Evolutionary conservation across 2,329 filamentous ascomycete species (phyloP), one percentile per base, ranked within the genome.

Genomic region (Cercospora janseana): DNA sequence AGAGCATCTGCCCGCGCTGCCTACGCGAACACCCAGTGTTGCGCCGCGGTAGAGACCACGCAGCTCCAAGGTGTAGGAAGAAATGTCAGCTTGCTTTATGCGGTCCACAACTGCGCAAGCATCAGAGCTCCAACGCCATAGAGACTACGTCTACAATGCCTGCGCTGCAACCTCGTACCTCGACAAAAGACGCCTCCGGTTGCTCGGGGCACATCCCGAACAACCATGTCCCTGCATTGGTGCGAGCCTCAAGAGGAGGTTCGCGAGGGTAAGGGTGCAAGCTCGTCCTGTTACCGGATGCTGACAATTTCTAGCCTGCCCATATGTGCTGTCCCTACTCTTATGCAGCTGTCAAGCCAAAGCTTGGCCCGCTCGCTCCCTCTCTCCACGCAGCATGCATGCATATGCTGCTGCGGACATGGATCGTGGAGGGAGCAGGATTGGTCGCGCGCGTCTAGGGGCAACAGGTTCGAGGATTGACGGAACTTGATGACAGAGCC

Each of bases 231-330:
- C n/a, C n/a, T n/a, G n/a, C n/a, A n/a, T n/a, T n/a, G n/a, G n/a
- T n/a, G n/a, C n/a, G n/a, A n/a, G n/a, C n/a, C n/a, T n/a, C n/a
- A n/a, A n/a, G n/a, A n/a, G n/a, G n/a, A n/a, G n/a, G n/a, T n/a
- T n/a, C n/a, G n/a, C n/a, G n/a, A n/a, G n/a, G n/a, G n/a, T n/a
- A n/a, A n/a, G n/a, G n/a, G n/a, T n/a, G n/a, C n/a, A n/a, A n/a
- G n/a, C n/a, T n/a, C n/a, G n/a, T n/a, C n/a, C n/a, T n/a, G n/a
- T 28, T 27, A 4, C 10, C 15, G 44, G 12, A 46, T 26, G 44
- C 32, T 46, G 44, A 46, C 44, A 46, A 46, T 38, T 37, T 46
- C 20, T 35, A 34, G 43, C 43, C 43, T 46, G 43, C 21, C 28
- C 31, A 10, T 46, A 35, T 37, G 29, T 20, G 20, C 20, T 20